These are phyloP conservation scores for Saccharomycopsis malanga DNA, from an alignment of 805 yeast species.

Conservation along the genomic window DNA sequence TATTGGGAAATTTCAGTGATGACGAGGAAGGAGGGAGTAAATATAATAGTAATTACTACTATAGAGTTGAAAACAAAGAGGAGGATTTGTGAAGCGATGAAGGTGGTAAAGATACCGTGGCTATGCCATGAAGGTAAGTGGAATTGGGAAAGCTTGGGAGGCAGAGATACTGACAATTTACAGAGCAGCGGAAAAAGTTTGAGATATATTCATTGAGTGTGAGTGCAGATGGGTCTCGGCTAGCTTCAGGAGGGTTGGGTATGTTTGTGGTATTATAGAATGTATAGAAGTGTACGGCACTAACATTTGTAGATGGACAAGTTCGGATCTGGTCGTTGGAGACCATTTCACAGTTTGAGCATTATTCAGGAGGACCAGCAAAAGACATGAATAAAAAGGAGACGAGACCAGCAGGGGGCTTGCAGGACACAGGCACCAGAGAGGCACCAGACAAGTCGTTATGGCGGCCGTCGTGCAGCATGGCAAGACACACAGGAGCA, in stretches of 20 bases:
- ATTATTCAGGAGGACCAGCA: conserved; percentile 7
- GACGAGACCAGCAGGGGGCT: not conserved
- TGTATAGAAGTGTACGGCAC: not conserved
- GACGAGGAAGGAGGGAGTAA: too few species aligned
- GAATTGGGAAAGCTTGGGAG: not conserved
- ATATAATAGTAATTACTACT: too few species aligned
- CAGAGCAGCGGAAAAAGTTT: conserved; percentile 74
- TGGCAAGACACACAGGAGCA: conserved; percentile 95
- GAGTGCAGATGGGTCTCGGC: conserved; percentile 71
- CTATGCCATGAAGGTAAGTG: conserved; percentile 46
- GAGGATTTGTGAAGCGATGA: conserved; percentile 46
- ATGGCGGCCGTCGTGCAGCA: conserved; percentile 70
- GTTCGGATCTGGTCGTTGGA: conserved; percentile 80
- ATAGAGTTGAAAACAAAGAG: too few species aligned
- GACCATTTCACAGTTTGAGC: conserved; percentile 41
- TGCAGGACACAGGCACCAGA: not conserved
- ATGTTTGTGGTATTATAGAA: too few species aligned
- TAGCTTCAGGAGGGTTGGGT: conserved; percentile 95
- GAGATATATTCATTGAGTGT: conserved; percentile 83
- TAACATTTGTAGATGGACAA: conserved; percentile 59
- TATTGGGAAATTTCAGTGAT: too few species aligned
- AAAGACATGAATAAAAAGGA: conserved; percentile 8
- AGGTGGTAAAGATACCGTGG: conserved; percentile 66
- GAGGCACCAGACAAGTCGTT: conserved; percentile 27
- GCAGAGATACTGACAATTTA: too few species aligned